A percentile compares a stretch with the other conserved stretches of the same genome.
phyloP scores from a whole-genome alignment of 2,329 filamentous ascomycete genomes.

The Colletotrichum trifolii region DNA sequence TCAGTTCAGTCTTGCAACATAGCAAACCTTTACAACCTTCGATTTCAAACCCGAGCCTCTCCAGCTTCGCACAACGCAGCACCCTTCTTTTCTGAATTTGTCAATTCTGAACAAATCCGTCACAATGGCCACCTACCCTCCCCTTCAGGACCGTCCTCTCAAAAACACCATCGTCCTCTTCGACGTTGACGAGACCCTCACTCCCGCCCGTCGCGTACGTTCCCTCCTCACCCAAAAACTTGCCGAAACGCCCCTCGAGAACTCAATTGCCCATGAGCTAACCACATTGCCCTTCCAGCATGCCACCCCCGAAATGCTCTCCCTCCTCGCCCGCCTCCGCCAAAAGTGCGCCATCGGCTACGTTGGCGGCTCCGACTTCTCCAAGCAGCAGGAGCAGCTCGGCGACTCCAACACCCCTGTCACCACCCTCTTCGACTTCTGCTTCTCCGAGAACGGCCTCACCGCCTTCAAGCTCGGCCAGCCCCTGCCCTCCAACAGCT shows the following conservation, averaged over 20 bases:
- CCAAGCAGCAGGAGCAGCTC: slow-evolving; percentile 96
- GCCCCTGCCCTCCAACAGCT: slow-evolving; percentile 80
- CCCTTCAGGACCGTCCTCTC: slow-evolving; percentile 84
- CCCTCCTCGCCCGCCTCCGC: slow-evolving; percentile 81
- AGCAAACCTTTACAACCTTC: too few species aligned
- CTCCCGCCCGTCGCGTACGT: slow-evolving; percentile 80
- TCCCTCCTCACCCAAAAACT: not conserved
- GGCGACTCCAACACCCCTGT: slow-evolving; percentile 75
- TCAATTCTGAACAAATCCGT: not conserved
- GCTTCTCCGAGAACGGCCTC: slow-evolving; percentile 96
- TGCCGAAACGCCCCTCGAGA: not conserved
- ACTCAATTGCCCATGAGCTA: not conserved
- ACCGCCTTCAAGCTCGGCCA: slow-evolving; percentile 88
- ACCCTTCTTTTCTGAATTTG: not conserved
- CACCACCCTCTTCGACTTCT: slow-evolving; percentile 93
- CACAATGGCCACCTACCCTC: slow-evolving; percentile 63
- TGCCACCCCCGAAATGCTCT: slow-evolving; percentile 84
- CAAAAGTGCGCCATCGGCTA: slow-evolving; percentile 90
- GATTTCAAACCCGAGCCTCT: not conserved
- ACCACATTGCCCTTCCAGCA: slow-evolving; percentile 55
- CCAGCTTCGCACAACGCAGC: not conserved
- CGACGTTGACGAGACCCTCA: slow-evolving; percentile 95
- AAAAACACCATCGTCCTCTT: slow-evolving; percentile 96
- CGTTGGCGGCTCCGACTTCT: slow-evolving; percentile 91
- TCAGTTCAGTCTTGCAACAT: too few species aligned